Percentiles rank a stretch among this genome's conserved stretches.
These are phyloP conservation scores for Hyaloperonospora brassicae DNA, from an alignment of 352 stramenopile genomes.

Conservation along the genomic window DNA sequence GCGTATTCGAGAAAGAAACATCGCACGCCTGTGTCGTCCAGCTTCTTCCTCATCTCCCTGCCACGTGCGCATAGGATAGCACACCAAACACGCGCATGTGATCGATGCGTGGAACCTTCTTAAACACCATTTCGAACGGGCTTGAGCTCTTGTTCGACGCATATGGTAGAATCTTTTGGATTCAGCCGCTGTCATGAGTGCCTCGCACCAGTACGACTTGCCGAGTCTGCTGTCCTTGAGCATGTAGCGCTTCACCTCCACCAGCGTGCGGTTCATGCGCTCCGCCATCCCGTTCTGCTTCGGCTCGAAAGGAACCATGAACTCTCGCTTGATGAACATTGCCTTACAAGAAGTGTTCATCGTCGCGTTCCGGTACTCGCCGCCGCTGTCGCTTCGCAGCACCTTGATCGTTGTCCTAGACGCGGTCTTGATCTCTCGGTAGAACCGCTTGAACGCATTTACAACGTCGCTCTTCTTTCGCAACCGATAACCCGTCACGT, in stretches of 20 bases:
- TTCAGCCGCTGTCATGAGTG: neutral
- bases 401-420: too few relatives aligned
- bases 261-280: neutral
- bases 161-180: neutral
- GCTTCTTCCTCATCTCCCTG: neutral
- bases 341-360: neutral
- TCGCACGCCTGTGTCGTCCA: neutral
- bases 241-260: neutral
- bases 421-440: too few relatives aligned
- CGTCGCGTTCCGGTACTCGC: neutral
- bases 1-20: neutral
- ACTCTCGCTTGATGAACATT: neutral
- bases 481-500: too few relatives aligned
- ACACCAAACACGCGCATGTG: neutral
- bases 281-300: neutral
- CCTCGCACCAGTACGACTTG: constrained; percentile 1
- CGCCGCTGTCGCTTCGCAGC: neutral
- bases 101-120: neutral
- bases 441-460: too few relatives aligned
- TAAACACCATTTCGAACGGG: neutral
- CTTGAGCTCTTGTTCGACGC: neutral
- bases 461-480: too few relatives aligned
- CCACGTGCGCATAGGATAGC: neutral
- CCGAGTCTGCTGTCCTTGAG: neutral
- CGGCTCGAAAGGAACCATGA: neutral